These are phyloP conservation scores for Aureobasidium vineae DNA, from an alignment of 2,329 filamentous ascomycete species.

Conservation along the genomic window DNA sequence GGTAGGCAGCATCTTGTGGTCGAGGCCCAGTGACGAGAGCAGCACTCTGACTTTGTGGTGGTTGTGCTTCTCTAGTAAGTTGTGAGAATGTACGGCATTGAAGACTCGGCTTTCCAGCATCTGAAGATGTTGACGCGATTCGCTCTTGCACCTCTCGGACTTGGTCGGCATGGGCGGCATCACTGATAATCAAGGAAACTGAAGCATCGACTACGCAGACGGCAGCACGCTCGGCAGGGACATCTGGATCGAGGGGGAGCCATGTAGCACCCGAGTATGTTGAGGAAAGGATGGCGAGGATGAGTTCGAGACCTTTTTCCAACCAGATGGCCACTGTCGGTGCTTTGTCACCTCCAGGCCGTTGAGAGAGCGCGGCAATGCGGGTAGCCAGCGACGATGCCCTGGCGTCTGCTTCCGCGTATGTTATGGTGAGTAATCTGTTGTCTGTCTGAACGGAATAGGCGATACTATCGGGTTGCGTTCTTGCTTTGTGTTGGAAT, in stretches of 20 bases:
- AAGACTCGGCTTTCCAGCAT: not conserved
- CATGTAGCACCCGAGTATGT: conserved; percentile 12
- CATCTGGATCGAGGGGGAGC: conserved; percentile 1
- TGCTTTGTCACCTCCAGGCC: not conserved
- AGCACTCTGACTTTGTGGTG: not conserved
- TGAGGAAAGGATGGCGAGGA: not conserved
- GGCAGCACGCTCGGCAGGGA: conserved; percentile 10
- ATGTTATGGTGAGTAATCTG: not conserved
- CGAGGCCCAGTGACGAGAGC: not conserved
- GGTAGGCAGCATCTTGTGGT: conserved; percentile 10
- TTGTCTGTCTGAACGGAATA: conserved; percentile 4
- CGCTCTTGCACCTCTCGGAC: conserved; percentile 1
- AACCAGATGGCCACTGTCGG: conserved; percentile 13
- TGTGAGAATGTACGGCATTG: not conserved
- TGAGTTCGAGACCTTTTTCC: conserved; percentile 1
- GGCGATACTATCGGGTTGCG: not conserved
- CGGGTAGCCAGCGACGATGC: not conserved
- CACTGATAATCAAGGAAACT: not conserved
- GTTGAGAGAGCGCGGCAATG: not conserved
- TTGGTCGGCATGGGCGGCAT: not conserved
- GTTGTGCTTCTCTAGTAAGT: not conserved
- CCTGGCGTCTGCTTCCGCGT: conserved; percentile 7
- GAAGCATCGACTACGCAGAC: not conserved
- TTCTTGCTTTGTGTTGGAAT: conserved; percentile 4
- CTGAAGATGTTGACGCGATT: not conserved